Base-by-base conservation (phyloP, 1,284 basidiomycete species). In the Rhodotorula sp. region DNA sequence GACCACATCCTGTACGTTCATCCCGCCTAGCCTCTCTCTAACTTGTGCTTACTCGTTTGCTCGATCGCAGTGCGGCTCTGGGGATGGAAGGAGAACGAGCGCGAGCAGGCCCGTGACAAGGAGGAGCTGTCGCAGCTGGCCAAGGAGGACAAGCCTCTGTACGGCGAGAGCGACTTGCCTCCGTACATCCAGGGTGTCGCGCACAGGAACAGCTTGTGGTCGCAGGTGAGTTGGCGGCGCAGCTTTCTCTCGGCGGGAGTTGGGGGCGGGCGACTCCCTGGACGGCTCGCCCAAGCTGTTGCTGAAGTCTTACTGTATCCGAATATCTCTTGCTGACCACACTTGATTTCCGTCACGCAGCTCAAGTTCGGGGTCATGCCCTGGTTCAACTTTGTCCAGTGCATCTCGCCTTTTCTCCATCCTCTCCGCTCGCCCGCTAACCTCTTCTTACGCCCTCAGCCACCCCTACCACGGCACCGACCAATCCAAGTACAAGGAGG, bases 81-180 rank as follows among this genome's bases (percentile, higher is more conserved):
- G 92, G 95, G 95, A 61, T 94, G 92, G 90, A 84, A 85, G 30
- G 95, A 98, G 83, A 99, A 99, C 83, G 56, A 86, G 74, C 83
- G 85, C 28, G 94, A 97, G 80, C 85, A 89, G 76, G 85, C 86
- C 68, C 84, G 83, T 80, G 94, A 96, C 80, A 79, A 88, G 61
- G 83, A 83, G 31, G 94, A 96, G 80, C 82, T 96, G 59, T 86
- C 85, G 53, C 86, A 88, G 71, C 86, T 85, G 50, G 88, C 86
- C 20, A 81, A 81, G 71, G 85, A 88, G 72, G 92, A 92, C 64
- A 87, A 91, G 79, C 87, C 92, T 22, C 80, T 96, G 57, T 91
- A 94, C 79, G 93, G 93, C 73, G 85, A 88, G 80, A 90, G 89
- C 34, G 84, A 86, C 73, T 87, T 98, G 78, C 88, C 90, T 37